Evolutionary conservation across 257 asterid genomes (phyloP).

Genomic region (Sherardia arvensis): DNA sequence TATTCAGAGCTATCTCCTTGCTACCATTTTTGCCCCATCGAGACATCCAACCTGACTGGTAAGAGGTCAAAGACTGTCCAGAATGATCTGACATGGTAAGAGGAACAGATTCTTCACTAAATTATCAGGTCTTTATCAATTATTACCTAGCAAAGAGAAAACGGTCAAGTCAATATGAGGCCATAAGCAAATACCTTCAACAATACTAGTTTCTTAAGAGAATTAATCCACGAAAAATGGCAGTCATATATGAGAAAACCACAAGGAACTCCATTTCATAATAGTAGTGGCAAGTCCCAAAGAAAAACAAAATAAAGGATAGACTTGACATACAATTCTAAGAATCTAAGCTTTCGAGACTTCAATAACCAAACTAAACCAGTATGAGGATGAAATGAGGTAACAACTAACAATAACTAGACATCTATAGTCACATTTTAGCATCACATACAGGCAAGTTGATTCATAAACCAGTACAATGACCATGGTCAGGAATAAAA

Average conservation of each 20-base stretch:
- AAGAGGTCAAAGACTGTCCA: constrained; percentile 23
- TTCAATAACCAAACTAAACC: neutral
- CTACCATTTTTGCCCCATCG: constrained; percentile 45
- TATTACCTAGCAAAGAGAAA: constrained; percentile 8
- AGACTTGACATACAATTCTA: neutral
- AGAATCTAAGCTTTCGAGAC: no score
- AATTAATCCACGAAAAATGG: neutral
- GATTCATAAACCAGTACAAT: neutral
- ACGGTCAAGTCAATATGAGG: neutral
- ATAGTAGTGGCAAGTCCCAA: neutral
- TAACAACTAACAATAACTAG: neutral
- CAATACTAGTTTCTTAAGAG: neutral
- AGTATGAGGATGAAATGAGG: neutral
- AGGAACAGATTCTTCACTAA: constrained; percentile 9
- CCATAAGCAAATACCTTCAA: neutral
- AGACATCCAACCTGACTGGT: constrained; percentile 56
- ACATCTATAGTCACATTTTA: neutral
- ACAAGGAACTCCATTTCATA: neutral
- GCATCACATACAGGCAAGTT: neutral
- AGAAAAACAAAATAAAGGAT: no score
- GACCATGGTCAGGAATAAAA: neutral
- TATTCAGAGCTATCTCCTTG: constrained; percentile 16
- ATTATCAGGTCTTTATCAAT: neutral
- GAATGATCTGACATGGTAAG: constrained; percentile 41
- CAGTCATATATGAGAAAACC: neutral